A percentile compares a stretch with the other conserved stretches of the same genome.
phyloP scores from a whole-genome alignment of 352 stramenopile genomes.

The Globisporangium spiculum region DNA sequence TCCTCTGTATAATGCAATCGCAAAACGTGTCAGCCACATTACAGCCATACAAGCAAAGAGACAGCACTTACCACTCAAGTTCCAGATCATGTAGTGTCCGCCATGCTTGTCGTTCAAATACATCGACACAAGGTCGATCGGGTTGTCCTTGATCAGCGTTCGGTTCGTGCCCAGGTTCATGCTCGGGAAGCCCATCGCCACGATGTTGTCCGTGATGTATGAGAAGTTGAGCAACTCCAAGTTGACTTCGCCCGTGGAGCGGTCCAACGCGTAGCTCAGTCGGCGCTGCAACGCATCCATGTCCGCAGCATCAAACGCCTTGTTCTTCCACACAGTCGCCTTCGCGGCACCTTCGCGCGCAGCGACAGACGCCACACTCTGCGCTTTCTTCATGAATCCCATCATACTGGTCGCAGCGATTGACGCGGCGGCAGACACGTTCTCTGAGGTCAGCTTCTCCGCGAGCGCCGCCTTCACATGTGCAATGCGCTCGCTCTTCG shows the following conservation, averaged over 20 bases:
- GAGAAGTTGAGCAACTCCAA: constrained; percentile 89
- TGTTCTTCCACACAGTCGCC: constrained; percentile 65
- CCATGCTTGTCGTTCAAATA: constrained; percentile 93
- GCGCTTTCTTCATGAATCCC: constrained; percentile 83
- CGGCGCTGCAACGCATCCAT: constrained; percentile 84
- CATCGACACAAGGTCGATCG: constrained; percentile 90
- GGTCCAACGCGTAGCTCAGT: constrained; percentile 79
- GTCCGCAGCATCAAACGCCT: constrained; percentile 73
- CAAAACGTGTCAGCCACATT: constrained; percentile 10
- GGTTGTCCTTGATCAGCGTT: constrained; percentile 81
- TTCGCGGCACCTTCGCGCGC: constrained; percentile 78
- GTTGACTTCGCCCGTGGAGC: constrained; percentile 76
- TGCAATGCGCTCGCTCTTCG: constrained; percentile 33
- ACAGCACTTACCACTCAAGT: constrained; percentile 78
- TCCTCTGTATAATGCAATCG: constrained; percentile 72
- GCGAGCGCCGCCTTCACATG: constrained; percentile 55
- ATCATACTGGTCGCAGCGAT: constrained; percentile 72
- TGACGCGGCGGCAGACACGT: constrained; percentile 58
- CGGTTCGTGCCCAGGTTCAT: constrained; percentile 79
- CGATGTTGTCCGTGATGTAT: constrained; percentile 86
- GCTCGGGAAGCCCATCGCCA: constrained; percentile 91
- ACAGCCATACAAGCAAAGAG: neutral
- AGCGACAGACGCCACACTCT: constrained; percentile 65
- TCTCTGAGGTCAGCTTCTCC: constrained; percentile 72
- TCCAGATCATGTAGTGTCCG: constrained; percentile 98